Base-by-base conservation (phyloP, 1,139 yeast genomes). In the Candida tropicalis region DNA sequence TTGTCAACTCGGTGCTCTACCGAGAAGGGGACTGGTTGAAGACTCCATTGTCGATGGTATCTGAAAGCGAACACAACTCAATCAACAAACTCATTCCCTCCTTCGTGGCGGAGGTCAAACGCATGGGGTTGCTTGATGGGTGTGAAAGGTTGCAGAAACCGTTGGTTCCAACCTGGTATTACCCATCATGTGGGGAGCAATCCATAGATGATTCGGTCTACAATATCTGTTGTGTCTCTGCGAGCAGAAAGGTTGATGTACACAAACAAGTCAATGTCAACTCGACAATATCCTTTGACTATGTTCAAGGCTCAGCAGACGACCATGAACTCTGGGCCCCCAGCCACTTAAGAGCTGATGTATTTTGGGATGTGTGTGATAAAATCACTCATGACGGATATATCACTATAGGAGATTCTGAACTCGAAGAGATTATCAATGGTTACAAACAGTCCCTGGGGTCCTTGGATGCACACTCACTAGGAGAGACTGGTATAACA, bases 231-330 rank as follows among this genome's bases (percentile, higher is more conserved):
- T 68, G 82, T 46, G 70, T 88, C 35, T 84, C 91, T 1, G 86
- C 88, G 0, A 86, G 95, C 28, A 66, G 71, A 46, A 72, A 68
- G 56, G 77, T 73, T 43, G 44, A 40, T 4, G 36, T 40, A 10
- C 48, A 47, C 8, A 45, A 44, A 35, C 42, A 46, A 11, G 35
- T 45, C 3, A 31, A 42, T 8, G 23, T 41, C 9, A 31, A 33
- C 20, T 22, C 33, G 2, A 33, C 35, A 17, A 27, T 42, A 23
- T 41, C 58, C 2, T 66, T 69, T 63, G 56, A 60, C 23, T 90
- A 90, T 58, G 84, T 89, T 2, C 97, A 88, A 62, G 97, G 97
- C 1, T 90, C 96, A 0, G 97, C 95, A 0, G 97, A 90, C 61
- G 97, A 90, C 56, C 96, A 90, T 58, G 97, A 90, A 55, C 68